phyloP scores from a whole-genome alignment of 352 stramenopile genomes.

The Plasmopara muralis region DNA sequence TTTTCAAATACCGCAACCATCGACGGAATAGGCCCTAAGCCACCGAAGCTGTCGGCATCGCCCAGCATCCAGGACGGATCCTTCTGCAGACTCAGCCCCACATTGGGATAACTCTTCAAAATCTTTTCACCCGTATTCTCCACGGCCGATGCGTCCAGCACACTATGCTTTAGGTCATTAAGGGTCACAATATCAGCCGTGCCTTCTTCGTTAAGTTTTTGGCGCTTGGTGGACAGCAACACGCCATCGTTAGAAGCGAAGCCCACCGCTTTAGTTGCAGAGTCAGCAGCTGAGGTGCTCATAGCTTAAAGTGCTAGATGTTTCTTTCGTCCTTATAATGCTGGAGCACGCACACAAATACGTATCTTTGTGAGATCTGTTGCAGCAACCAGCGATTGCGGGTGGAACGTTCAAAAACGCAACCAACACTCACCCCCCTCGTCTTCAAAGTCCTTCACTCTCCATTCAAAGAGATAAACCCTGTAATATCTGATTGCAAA shows the following conservation, averaged over 20 bases:
- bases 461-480: conserved; percentile 23
- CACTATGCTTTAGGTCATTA: conserved; percentile 21
- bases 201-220: conserved; percentile 38
- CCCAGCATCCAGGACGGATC: conserved; percentile 69
- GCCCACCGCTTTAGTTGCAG: neutral
- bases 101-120: conserved; percentile 38
- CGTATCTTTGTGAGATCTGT: neutral
- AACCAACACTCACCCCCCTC: conserved; percentile 28
- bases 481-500: conserved; percentile 5
- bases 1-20: conserved; percentile 69
- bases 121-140: conserved; percentile 14
- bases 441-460: conserved; percentile 29
- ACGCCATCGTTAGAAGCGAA: neutral
- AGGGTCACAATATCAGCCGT: conserved; percentile 15
- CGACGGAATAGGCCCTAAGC: conserved; percentile 56
- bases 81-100: conserved; percentile 61
- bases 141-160: conserved; percentile 10
- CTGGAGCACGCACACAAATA: neutral
- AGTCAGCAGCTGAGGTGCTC: conserved; percentile 12
- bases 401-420: conserved; percentile 4
- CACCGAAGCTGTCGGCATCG: conserved; percentile 61
- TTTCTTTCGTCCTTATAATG: neutral
- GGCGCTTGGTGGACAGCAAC: conserved; percentile 42
- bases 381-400: neutral
- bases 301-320: conserved; percentile 5